Percentiles rank a stretch among this genome's conserved stretches.
These are phyloP conservation scores for Barbarea vulgaris DNA, from an alignment of 345 rosid species.

Conservation along the genomic window DNA sequence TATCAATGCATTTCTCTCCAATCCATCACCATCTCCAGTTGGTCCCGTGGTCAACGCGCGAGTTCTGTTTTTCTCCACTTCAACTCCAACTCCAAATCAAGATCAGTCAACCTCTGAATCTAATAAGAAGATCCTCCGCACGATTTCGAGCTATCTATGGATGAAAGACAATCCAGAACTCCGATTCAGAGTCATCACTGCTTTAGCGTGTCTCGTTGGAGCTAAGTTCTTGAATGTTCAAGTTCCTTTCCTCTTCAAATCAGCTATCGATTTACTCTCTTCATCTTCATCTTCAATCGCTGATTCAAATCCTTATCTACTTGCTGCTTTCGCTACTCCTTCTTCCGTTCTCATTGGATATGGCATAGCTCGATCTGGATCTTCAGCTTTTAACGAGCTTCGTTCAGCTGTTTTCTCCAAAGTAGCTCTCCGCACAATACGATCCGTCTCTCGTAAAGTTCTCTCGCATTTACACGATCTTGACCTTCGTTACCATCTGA, in stretches of 20 bases:
- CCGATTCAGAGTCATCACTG: slow-evolving; percentile 75
- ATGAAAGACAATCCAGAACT: slow-evolving; percentile 79
- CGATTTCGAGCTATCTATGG: slow-evolving; percentile 75
- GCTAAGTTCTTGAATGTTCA: slow-evolving; percentile 87
- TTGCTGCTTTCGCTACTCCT: slow-evolving; percentile 81
- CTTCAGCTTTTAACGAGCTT: slow-evolving; percentile 88
- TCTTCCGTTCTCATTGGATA: slow-evolving; percentile 77
- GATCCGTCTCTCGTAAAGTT: slow-evolving; percentile 83
- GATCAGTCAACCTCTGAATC: not conserved
- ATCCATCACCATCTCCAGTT: slow-evolving; percentile 34
- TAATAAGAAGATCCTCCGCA: slow-evolving; percentile 58
- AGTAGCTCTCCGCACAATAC: slow-evolving; percentile 81
- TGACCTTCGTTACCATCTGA: slow-evolving; percentile 85
- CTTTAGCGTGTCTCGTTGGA: slow-evolving; percentile 75
- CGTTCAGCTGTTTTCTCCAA: slow-evolving; percentile 90
- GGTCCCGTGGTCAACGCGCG: slow-evolving; percentile 37
- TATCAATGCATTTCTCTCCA: slow-evolving; percentile 41
- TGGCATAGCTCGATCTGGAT: slow-evolving; percentile 80
- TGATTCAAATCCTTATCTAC: slow-evolving; percentile 57
- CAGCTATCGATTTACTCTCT: slow-evolving; percentile 83
- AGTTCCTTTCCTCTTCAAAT: slow-evolving; percentile 92
- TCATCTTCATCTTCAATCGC: slow-evolving; percentile 50
- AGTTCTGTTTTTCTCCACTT: slow-evolving; percentile 48
- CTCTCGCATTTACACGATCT: slow-evolving; percentile 86
- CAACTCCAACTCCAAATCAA: slow-evolving; percentile 45